Evolutionary conservation across 176 grass and related monocot genomes (phyloP), one percentile per base, ranked within the genome.

Genomic region (Musa beccarii): DNA sequence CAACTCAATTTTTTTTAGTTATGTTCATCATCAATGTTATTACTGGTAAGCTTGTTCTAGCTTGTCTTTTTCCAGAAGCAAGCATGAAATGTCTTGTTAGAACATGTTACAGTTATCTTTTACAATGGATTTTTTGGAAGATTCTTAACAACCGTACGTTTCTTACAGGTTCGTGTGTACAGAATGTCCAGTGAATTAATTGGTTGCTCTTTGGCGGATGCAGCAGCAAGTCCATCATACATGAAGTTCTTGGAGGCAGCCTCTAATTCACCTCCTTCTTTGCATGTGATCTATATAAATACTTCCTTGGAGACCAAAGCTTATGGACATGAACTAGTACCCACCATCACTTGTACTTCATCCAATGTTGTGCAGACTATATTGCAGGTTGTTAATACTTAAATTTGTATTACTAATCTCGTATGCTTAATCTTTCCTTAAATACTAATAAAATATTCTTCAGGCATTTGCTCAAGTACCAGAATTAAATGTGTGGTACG

Each of bases 281-380:
- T 98, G 78, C 94, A 98, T 87, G 94, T 98, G 68, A 93, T 98
- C 66, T 98, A 98, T 76, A 98, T 98, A 78, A 98, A 98, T 88
- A 98, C 94, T 68, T 91, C 94, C 24, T 83, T 98, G 62, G 94
- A 98, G 77, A 98, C 94, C 57, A 98, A 98, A 80, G 94, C 94
- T 75, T 84, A 59, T 81, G 84, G 86, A 78, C 94, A 98, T 83
- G 94, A 98, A 79, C 79, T 98, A 77, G 86, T 98, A 76, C 94
- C 94, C 28, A 98, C 94, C 22, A 98, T 98, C 64, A 98, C 94
- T 6, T 98, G 94, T 78, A 98, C 94, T 71, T 98, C 94, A 56
- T 98, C 94, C 74, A 98, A 98, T 85, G 94, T 98, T 76, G 88
- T 98, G 76, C 80, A 83, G 76, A 98, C 94, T 79, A 93, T 98